Evolutionary conservation across 495 filamentous ascomycete genomes (phyloP).

Genomic region (Penicillium atrosanguineum): DNA sequence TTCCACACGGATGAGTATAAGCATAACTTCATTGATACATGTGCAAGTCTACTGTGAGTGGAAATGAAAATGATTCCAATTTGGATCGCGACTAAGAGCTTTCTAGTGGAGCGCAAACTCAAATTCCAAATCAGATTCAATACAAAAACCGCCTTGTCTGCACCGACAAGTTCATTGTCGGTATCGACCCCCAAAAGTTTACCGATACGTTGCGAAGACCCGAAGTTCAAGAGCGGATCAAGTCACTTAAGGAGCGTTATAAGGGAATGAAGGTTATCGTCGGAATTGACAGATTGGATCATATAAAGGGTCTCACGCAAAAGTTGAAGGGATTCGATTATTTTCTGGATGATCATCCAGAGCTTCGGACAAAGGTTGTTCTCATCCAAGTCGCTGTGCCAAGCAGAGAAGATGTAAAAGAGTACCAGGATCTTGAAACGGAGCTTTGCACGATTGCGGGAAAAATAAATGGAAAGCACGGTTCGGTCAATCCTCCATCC

Average conservation of each 20-base stretch:
- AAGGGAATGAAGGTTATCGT: conserved; percentile 86
- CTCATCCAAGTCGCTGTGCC: conserved; percentile 93
- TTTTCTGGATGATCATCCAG: conserved; percentile 88
- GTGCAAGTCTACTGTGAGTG: conserved; percentile 74
- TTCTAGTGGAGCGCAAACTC: conserved; percentile 19
- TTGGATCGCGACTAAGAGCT: background rate
- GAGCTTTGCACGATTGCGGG: conserved; percentile 91
- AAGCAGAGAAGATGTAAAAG: conserved; percentile 88
- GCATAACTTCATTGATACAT: conserved; percentile 83
- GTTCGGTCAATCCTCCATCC: conserved; percentile 1
- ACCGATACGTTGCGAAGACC: conserved; percentile 68
- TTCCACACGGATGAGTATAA: conserved; percentile 97
- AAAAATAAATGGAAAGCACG: conserved; percentile 76
- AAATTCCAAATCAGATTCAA: conserved; percentile 65
- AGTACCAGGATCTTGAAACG: conserved; percentile 88
- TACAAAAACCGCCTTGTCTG: conserved; percentile 71
- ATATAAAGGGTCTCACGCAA: conserved; percentile 95
- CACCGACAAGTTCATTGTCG: conserved; percentile 85
- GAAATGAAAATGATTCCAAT: conserved; percentile 51
- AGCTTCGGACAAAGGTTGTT: conserved; percentile 87
- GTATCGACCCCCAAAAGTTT: conserved; percentile 91
- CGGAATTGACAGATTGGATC: conserved; percentile 89
- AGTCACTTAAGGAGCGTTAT: conserved; percentile 73
- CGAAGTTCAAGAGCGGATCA: conserved; percentile 76
- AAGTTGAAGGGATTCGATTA: conserved; percentile 89